A percentile compares a stretch with the other conserved stretches of the same genome.
These are phyloP conservation scores for Nectriaceae sp. DNA, from an alignment of 2,329 filamentous ascomycete genomes.

Conservation along the genomic window DNA sequence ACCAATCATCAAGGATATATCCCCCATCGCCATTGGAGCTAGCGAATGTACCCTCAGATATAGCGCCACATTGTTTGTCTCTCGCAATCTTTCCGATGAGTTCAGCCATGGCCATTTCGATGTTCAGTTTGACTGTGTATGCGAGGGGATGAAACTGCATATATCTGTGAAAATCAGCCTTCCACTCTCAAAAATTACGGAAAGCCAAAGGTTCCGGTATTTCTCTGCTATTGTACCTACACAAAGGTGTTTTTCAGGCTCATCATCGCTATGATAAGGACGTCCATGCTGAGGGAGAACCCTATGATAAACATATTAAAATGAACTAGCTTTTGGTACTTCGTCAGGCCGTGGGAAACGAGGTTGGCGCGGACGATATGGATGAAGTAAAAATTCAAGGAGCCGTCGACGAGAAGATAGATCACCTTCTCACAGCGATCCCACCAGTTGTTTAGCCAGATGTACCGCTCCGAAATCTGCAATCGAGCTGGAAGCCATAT, in stretches of 20 bases:
- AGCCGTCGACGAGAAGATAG: conserved; percentile 27
- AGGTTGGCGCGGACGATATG: conserved; percentile 24
- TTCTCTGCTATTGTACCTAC: conserved; percentile 20
- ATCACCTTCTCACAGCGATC: conserved; percentile 31
- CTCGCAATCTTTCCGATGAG: conserved; percentile 46
- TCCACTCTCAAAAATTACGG: too few relatives aligned
- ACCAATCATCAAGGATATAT: conserved; percentile 9
- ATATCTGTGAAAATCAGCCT: too few relatives aligned
- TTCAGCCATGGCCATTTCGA: conserved; percentile 56
- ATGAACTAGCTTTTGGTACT: conserved; percentile 25
- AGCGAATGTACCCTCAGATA: conserved; percentile 21
- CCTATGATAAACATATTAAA: conserved; percentile 32
- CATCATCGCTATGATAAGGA: conserved; percentile 31
- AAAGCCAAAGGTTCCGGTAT: too few relatives aligned
- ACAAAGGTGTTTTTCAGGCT: conserved; percentile 29
- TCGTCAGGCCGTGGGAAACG: conserved; percentile 22
- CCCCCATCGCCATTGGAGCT: conserved; percentile 17
- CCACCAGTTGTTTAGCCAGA: conserved; percentile 29
- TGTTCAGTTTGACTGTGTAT: conserved; percentile 56
- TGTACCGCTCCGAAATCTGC: conserved; percentile 23
- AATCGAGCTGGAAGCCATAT: conserved; percentile 29
- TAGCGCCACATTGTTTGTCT: conserved; percentile 15
- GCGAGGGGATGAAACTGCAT: conserved; percentile 55
- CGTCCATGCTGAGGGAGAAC: conserved; percentile 29
- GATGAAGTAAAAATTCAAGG: conserved; percentile 28